These are phyloP conservation scores for Mycena maculata DNA, from an alignment of 768 basidiomycete species.

Conservation along the genomic window DNA sequence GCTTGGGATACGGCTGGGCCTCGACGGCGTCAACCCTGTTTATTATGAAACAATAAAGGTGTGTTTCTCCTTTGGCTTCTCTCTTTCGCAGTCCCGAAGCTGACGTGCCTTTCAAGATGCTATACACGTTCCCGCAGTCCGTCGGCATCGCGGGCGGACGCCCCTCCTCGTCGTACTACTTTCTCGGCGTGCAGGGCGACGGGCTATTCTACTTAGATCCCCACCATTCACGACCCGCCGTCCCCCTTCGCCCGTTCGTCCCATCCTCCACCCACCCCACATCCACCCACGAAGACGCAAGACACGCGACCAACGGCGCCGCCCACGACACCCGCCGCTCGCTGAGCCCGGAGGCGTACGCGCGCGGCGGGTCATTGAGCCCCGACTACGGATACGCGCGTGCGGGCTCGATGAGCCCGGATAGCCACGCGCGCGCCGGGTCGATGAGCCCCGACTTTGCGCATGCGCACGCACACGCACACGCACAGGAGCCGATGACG, in stretches of 20 bases:
- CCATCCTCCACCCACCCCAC: background rate
- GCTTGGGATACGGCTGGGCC: conserved; percentile 85
- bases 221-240: conserved; percentile 65
- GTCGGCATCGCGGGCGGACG: conserved; percentile 34
- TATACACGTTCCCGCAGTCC: conserved; percentile 78
- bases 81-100: background rate
- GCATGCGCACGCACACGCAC: background rate
- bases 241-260: conserved; percentile 58
- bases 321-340: background rate
- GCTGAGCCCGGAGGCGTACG: conserved; percentile 3
- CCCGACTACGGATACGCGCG: background rate
- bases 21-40: conserved; percentile 83
- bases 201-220: conserved; percentile 69
- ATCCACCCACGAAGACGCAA: background rate
- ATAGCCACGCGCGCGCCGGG: background rate
- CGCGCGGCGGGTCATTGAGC: background rate
- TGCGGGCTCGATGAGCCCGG: background rate
- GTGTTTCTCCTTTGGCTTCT: conserved; percentile 4
- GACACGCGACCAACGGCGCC: background rate
- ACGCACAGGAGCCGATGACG: background rate
- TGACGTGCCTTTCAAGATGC: conserved; percentile 5
- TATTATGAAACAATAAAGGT: conserved; percentile 64
- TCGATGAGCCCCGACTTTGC: background rate
- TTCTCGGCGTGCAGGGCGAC: conserved; percentile 59
- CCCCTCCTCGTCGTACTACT: too few species aligned